Evolutionary conservation across 768 basidiomycete genomes (phyloP).

Genomic region (Termitomyces sp.): DNA sequence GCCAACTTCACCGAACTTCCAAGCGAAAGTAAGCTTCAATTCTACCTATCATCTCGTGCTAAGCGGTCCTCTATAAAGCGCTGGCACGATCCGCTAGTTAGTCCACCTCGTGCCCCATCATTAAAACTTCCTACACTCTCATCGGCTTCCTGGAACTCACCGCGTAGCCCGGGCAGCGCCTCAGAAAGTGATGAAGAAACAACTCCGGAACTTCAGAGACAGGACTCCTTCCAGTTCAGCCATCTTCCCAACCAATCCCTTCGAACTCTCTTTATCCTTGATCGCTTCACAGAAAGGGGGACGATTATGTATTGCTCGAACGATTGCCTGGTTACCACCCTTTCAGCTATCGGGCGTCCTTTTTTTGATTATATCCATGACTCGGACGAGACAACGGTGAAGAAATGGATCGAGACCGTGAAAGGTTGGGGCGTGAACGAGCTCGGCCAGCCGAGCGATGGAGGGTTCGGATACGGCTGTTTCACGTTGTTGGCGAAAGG

Average conservation of each 20-base stretch:
- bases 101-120: constrained; percentile 46
- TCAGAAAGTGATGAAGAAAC: constrained; percentile 13
- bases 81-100: constrained; percentile 67
- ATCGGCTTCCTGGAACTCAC: constrained; percentile 25
- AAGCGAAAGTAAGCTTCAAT: constrained; percentile 41
- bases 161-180: constrained; percentile 14
- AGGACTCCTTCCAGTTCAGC: constrained; percentile 45
- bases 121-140: constrained; percentile 25
- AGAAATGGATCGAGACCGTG: constrained; percentile 71
- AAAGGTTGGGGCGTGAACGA: constrained; percentile 87
- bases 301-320: constrained; percentile 73
- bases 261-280: constrained; percentile 77
- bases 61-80: constrained; percentile 33
- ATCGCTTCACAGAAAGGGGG: constrained; percentile 69
- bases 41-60: constrained; percentile 2
- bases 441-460: constrained; percentile 77
- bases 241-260: constrained; percentile 68
- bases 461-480: constrained; percentile 80
- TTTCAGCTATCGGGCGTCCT: constrained; percentile 54
- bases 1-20: constrained; percentile 49
- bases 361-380: constrained; percentile 75
- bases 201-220: constrained; percentile 16
- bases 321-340: constrained; percentile 59
- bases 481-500: constrained; percentile 57
- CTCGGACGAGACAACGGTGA: constrained; percentile 63